A percentile compares a stretch with the other conserved stretches of the same genome.
Conservation (phyloP, 768 basidiomycete genomes). For the Hericium erinaceus region DNA sequence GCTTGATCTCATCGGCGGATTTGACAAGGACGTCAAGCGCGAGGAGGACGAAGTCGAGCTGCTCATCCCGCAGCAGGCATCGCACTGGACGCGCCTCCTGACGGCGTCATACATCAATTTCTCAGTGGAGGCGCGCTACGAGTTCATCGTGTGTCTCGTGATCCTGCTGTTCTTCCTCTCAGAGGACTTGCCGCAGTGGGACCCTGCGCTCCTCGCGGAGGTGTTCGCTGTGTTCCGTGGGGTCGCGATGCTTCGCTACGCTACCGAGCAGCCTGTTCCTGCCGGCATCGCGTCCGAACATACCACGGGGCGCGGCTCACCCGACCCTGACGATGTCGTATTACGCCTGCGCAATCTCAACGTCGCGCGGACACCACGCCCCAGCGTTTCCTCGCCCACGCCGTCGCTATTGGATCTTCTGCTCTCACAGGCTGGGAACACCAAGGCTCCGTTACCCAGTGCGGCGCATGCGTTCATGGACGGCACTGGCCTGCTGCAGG, state of each 20-base stretch:
- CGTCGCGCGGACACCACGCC: conserved; percentile 33
- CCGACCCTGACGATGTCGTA: conserved; percentile 44
- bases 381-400: conserved; percentile 18
- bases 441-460: conserved; percentile 40
- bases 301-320: conserved; percentile 19
- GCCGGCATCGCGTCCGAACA: conserved; percentile 22
- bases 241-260: conserved; percentile 57
- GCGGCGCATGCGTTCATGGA: conserved; percentile 68
- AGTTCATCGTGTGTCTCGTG: conserved; percentile 57
- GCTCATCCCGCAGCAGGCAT: conserved; percentile 41
- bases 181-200: conserved; percentile 54
- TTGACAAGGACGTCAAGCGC: conserved; percentile 59
- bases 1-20: conserved; percentile 64
- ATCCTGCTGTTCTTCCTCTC: conserved; percentile 64
- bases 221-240: conserved; percentile 78
- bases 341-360: conserved; percentile 66
- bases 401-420: conserved; percentile 59
- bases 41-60: conserved; percentile 66
- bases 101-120: conserved; percentile 53
- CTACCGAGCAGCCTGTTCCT: conserved; percentile 49
- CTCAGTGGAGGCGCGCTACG: conserved; percentile 66
- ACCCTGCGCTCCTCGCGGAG: conserved; percentile 56
- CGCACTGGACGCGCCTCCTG: conserved; percentile 55
- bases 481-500: conserved; percentile 54
- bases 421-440: conserved; percentile 37